Conservation (phyloP, 768 basidiomycete genomes). For the Boletales sp. region DNA sequence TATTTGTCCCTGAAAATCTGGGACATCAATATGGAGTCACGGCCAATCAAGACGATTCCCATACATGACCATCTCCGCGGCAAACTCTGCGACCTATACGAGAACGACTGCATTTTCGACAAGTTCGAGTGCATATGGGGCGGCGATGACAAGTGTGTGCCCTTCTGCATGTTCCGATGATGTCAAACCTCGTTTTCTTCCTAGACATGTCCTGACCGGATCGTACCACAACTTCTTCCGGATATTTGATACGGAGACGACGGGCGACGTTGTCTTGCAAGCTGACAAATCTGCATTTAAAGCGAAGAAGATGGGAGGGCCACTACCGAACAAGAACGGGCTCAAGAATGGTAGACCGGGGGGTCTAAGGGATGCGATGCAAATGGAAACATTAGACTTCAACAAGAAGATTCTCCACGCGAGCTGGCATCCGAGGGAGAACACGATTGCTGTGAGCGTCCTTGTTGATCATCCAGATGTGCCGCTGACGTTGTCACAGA, state of each 20-base stretch:
- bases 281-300: slow-evolving; percentile 99
- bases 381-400: slow-evolving; percentile 82
- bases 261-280: slow-evolving; percentile 89
- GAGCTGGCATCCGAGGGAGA: slow-evolving; percentile 97
- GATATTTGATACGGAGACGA: slow-evolving; percentile 90
- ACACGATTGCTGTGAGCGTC: slow-evolving; percentile 87
- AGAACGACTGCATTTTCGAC: slow-evolving; percentile 99
- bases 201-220: slow-evolving; percentile 94
- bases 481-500: slow-evolving; percentile 43
- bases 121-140: slow-evolving; percentile 99
- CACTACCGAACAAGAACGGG: slow-evolving; percentile 64
- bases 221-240: slow-evolving; percentile 99
- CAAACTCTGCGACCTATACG: slow-evolving; percentile 97
- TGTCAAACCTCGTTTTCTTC: slow-evolving; percentile 2
- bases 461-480: not conserved
- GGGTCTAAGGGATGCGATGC: slow-evolving; percentile 77
- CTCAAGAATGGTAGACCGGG: slow-evolving; percentile 77
- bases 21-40: slow-evolving; percentile 99
- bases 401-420: slow-evolving; percentile 97
- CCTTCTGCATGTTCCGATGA: slow-evolving; percentile 7
- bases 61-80: slow-evolving; percentile 98
- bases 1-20: slow-evolving; percentile 98
- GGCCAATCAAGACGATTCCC: slow-evolving; percentile 94
- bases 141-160: slow-evolving; percentile 87
- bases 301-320: slow-evolving; percentile 96